Evolutionary conservation across 306 rosid species (phyloP), one percentile per base, ranked within the genome.

Genomic region (Quercus berberidifolia): DNA sequence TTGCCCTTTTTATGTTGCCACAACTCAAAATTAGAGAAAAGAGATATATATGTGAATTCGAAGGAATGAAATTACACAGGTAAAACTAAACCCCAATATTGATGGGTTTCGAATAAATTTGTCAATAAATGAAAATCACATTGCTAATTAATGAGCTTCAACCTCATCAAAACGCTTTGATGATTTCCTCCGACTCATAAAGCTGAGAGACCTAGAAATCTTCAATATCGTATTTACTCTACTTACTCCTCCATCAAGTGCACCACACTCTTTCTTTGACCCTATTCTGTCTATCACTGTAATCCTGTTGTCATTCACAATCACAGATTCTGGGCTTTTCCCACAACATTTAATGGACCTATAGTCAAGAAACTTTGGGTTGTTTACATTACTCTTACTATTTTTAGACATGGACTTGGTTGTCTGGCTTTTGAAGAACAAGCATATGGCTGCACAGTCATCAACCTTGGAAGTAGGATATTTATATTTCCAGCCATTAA

Each of bases 371-470:
- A 69, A 84, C 67, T 76, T 88, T 55, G 81, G 62, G 28, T 46
- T 69, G 14, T 57, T 77, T 46, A 64, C 73, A 13, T 54, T 73
- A n/a, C 75, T 83, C 5, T 0, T 23, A 0, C 1, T 35, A 8
- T 90, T 67, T 2, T 20, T 38, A 5, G 85, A 84, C 20, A 60
- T 78, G 3, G 75, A 69, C 46, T 74, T 13, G 15, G 73, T 26
- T 6, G 92, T 81, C 26, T 75, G 86, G 8, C 73, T 84, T 41
- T 89, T 88, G 73, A 93, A 82, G 82, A 89, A 96, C 85, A 96
- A 81, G 81, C 90, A 84, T 55, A 96, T 78, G 49, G 23, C 98
- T 20, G 97, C 85, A 51, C 98, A 91, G 70, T 96, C 98, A 70
- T 96, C 98, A 12, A 87, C 70, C 81, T 49, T 84, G 9, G 93